Conservation (phyloP, 345 rosid genomes). For the Sonneratia caseolaris region DNA sequence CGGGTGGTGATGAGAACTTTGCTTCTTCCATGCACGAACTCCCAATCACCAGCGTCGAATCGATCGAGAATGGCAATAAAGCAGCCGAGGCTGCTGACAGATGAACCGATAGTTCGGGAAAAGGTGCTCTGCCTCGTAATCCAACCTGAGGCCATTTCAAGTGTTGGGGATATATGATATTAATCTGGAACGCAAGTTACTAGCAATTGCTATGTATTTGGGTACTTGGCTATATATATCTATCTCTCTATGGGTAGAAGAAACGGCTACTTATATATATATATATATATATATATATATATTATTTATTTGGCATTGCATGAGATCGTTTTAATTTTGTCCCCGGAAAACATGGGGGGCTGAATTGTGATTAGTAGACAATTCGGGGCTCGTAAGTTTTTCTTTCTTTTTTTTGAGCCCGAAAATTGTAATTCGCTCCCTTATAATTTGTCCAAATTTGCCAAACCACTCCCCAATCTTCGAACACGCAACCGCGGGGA, state of each 20-base stretch:
- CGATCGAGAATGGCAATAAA: not conserved
- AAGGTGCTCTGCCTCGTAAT: not conserved
- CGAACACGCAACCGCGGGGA: not conserved
- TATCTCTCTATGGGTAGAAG: too few species aligned
- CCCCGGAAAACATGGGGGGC: not conserved
- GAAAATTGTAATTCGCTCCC: not conserved
- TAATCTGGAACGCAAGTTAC: not conserved
- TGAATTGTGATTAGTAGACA: not conserved
- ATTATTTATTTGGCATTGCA: not conserved
- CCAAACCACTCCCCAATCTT: not conserved
- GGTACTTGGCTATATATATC: not conserved
- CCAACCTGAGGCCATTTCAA: not conserved
- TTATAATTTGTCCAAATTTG: not conserved
- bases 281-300: too few species aligned
- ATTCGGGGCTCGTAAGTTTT: not conserved
- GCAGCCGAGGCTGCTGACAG: not conserved
- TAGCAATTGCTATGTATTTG: not conserved
- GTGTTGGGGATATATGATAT: not conserved
- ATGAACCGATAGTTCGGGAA: not conserved
- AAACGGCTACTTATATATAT: too few species aligned
- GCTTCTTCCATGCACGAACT: conserved; percentile 27
- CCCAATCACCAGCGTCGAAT: conserved; percentile 23
- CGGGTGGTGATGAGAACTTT: conserved; percentile 17
- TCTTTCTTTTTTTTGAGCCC: not conserved
- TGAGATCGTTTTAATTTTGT: too few species aligned